A percentile compares a stretch with the other conserved stretches of the same genome.
Conservation (phyloP, 345 rosid genomes). For the Balakata baccata region DNA sequence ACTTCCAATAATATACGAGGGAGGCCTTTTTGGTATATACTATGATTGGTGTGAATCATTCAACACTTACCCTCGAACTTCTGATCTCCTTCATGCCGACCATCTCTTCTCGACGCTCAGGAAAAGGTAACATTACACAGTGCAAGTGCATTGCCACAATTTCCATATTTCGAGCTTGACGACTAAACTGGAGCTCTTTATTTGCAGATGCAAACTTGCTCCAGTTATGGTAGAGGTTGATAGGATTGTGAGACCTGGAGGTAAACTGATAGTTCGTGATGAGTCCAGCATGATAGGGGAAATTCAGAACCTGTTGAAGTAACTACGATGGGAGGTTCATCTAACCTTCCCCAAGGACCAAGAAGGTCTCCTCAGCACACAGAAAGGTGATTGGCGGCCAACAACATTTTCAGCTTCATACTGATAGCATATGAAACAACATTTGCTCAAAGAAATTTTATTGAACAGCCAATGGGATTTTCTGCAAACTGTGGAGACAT, state of each 20-base stretch:
- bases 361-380: constrained; percentile 84
- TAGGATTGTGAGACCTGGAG: constrained; percentile 90
- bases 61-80: constrained; percentile 75
- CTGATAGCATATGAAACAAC: constrained; percentile 20
- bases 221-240: constrained; percentile 90
- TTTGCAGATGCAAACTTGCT: constrained; percentile 66
- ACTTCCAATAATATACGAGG: constrained; percentile 80
- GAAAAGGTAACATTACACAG: constrained; percentile 39
- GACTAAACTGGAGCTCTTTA: background rate
- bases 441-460: background rate
- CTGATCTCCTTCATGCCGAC: constrained; percentile 88
- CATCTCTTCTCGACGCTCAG: constrained; percentile 84
- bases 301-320: constrained; percentile 71
- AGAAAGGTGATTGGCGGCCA: constrained; percentile 91
- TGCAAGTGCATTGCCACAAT: background rate
- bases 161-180: background rate
- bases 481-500: background rate
- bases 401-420: constrained; percentile 37
- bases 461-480: constrained; percentile 5
- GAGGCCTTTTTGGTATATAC: constrained; percentile 85
- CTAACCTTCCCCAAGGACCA: constrained; percentile 65
- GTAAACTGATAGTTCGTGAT: constrained; percentile 69
- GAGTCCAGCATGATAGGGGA: constrained; percentile 59
- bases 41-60: constrained; percentile 97
- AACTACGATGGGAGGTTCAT: constrained; percentile 78